A percentile compares a stretch with the other conserved stretches of the same genome.
These are phyloP conservation scores for Rhododendron simsii DNA, from an alignment of 148 eudicot species.

Conservation along the genomic window DNA sequence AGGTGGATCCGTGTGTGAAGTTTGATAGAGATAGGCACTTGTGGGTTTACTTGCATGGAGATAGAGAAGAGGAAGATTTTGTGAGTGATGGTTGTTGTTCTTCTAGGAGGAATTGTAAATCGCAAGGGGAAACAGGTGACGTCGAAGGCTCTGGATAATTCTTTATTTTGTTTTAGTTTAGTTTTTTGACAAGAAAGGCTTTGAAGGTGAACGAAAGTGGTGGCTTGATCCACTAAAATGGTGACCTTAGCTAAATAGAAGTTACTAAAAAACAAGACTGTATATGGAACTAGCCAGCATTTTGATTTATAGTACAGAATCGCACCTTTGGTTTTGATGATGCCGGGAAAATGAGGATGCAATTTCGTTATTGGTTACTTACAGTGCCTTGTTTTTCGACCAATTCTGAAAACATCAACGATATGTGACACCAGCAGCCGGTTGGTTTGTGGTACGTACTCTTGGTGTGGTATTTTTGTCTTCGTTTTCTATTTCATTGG, in stretches of 20 bases:
- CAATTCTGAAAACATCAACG: background rate
- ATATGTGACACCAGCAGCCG: background rate
- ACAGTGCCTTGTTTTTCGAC: background rate
- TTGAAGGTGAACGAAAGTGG: background rate
- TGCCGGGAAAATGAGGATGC: background rate
- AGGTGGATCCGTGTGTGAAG: constrained; percentile 83
- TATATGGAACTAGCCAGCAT: background rate
- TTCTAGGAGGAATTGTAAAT: constrained; percentile 67
- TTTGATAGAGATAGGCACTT: constrained; percentile 67
- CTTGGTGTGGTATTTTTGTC: background rate
- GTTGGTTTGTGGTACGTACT: background rate
- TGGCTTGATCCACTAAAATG: background rate
- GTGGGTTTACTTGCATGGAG: constrained; percentile 88
- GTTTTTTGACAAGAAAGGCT: background rate
- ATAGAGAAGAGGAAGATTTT: constrained; percentile 84
- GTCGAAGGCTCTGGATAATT: background rate
- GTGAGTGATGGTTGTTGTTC: constrained; percentile 84
- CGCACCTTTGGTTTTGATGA: background rate
- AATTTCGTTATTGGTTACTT: background rate
- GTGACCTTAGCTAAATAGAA: background rate
- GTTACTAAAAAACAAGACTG: background rate
- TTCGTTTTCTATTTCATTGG: background rate
- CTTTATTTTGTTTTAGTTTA: background rate
- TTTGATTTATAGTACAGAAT: background rate
- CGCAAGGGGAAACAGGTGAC: constrained; percentile 28